phyloP scores from a whole-genome alignment of 805 yeast species.

The Wickerhamiella australiensis region DNA sequence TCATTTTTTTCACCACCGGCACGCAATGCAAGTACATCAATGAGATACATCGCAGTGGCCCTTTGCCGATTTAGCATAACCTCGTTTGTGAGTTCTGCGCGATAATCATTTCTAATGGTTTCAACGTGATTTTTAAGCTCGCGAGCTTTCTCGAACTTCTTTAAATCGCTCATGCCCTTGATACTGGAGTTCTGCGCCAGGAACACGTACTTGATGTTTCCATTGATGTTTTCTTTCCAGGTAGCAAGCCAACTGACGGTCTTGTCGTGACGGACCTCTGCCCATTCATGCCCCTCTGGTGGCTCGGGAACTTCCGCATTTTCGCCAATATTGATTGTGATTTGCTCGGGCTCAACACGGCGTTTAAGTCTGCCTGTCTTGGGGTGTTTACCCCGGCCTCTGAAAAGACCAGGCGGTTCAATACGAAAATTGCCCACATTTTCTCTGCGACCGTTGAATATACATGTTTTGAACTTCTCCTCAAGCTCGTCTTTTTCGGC shows the following conservation, averaged over 20 bases:
- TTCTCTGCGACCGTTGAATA: conserved; percentile 76
- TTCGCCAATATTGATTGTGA: conserved; percentile 67
- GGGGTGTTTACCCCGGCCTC: conserved; percentile 97
- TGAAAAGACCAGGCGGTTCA: conserved; percentile 91
- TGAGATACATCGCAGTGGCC: conserved; percentile 86
- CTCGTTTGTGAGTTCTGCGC: conserved; percentile 52
- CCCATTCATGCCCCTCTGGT: conserved; percentile 81
- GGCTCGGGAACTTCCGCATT: conserved; percentile 66
- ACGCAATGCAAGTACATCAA: conserved; percentile 87
- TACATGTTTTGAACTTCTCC: conserved; percentile 70
- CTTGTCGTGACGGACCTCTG: conserved; percentile 74
- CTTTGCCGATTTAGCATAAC: conserved; percentile 79
- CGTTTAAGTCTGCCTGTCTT: conserved; percentile 84
- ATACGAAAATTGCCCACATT: conserved; percentile 88
- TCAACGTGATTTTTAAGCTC: conserved; percentile 64
- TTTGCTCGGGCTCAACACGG: conserved; percentile 81
- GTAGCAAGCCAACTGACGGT: conserved; percentile 92
- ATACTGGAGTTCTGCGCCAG: conserved; percentile 83
- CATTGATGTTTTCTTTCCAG: conserved; percentile 91
- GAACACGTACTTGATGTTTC: conserved; percentile 74
- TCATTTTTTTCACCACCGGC: conserved; percentile 97
- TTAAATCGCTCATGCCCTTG: conserved; percentile 82
- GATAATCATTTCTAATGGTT: conserved; percentile 63
- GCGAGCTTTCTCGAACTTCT: conserved; percentile 89
- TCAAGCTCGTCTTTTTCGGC: conserved; percentile 63